Base-by-base conservation (phyloP, 352 stramenopile species). In the Globisporangium echinulatum region DNA sequence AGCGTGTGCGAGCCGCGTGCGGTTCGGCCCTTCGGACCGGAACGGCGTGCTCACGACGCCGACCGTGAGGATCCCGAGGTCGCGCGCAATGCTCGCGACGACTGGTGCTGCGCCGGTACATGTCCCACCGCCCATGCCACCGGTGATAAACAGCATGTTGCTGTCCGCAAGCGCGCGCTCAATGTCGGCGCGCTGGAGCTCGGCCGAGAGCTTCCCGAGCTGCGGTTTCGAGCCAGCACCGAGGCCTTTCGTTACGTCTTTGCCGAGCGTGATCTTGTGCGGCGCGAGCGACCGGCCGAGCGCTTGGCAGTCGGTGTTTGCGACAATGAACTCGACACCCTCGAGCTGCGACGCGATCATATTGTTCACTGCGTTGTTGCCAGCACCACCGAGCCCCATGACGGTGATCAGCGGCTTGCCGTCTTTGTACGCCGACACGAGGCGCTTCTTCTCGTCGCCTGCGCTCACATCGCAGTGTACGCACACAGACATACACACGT, bases 111-210 rank as follows among this genome's bases (percentile, higher is more conserved):
- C 96, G 50, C 96, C 91, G 25, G 85, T 95, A 56, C 90, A 96
- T 0, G 93, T 98, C 51, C 93, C 89, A 53, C 83, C 87, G n/a
- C 85, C 83, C 96, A 99, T 98, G 5, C 96, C 95, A 42, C 91
- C 93, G 3, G 96, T 98, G 52, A 98, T 92, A 67, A 98, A 98
- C 40, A 98, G 79, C 78, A 99, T 92, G 77, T 99, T 97, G 56
- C 92, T 94, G 54, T 94, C 92, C 54, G 88, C 62, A 25, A 97
- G 76, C 62, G 96, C 88, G 9, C 73, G 63, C n/a, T 88, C 72
- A 56, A 99, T 97, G 54, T 98, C 92, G 5, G 79, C 77, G 6
- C 77, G 71, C 63, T 92, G 90, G 70, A 97, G 82, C 66, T 96
- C 78, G 3, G 93, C 93, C 10, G 92, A 92, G 15, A 67, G 70